Evolutionary conservation across 495 filamentous ascomycete genomes (phyloP), one percentile per base, ranked within the genome.

Genomic region (Extremus antarcticus): DNA sequence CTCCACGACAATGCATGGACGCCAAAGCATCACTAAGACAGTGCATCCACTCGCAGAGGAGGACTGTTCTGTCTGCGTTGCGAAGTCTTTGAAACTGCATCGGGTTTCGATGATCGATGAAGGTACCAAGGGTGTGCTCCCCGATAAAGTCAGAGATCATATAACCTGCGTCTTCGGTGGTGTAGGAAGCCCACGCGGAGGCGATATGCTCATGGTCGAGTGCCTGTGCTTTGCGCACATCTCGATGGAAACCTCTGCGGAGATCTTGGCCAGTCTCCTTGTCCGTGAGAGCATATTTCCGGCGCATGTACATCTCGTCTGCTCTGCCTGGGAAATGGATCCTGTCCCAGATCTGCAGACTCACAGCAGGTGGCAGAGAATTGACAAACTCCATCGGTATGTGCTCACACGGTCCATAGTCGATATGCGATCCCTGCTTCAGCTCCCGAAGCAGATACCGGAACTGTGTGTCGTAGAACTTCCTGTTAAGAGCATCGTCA

Each of bases 1-100:
- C 76, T 15, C 84, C 85, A 54, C 77, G 77, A 25, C 76, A 76
- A 68, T 95, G 89, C 1, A 95, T 74, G 66, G 80, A 88, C 43
- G 83, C 81, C 21, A 95, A 64, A 10, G 84, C 86, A 58, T 89
- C 85, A 0, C 80, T 76, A 1, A 97, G 76, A 64, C 91, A 95
- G 67, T 90, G 88, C 40, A 91, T 80, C 90, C 91, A 95, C 59
- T 85, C 82, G 62, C 94, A 74, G 16, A 95, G 67, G 2, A 84
- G 73, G 25, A 75, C 69, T 25, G 85, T 78, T 24, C 87, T 80
- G n/a, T 79, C 76, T 53, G 80, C 73, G 65, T 94, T 94, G 1
- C 81, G 65, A 1, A 94, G 70, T 2, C 76, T 76, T 64, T 90
- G 90, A 70, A 90, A 80, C 45, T 69, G 66, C 10, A 52, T 21